Evolutionary conservation across 345 rosid genomes (phyloP), one percentile per base, ranked within the genome.

Genomic region (Citrus trifoliata): DNA sequence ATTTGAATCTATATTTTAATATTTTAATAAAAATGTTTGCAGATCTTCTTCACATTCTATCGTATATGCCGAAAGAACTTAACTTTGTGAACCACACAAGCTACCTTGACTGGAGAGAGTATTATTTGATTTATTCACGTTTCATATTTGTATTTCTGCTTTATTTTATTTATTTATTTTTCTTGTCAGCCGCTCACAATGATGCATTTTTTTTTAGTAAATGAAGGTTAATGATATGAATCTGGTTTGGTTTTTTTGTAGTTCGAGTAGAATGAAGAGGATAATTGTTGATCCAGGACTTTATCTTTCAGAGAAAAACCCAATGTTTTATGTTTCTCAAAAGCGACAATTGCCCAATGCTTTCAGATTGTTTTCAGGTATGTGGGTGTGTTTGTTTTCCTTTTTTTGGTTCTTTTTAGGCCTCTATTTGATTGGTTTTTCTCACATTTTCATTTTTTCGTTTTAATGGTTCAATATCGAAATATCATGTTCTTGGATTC

Each of bases 51-150:
- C 97, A 96, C 71, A 92, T 94, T 62, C 82, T 94, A 75, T 96
- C 99, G 1, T 89, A 90, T 85, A 85, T 94, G 84, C 97, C 97
- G 10, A 93, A 83, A 78, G 91, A 89, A 67, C 84, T 92, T 84
- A 96, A 94, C 83, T 93, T 96, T 79, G 86, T 93, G 82, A 96
- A 93, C 64, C 98, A 94, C 79, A 80, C 89, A 0, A 89, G 93
- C 88, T 90, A 96, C 89, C 87, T 94, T 87, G 99, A 97, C 79
- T 87, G 99, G 98, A 91, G 85, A 93, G 98, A 96, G 98, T 96
- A 94, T 67, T 93, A 64, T 59, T 59, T 40, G 12, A 77, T 62
- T 9, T 8, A 75, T 75, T 78, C 51, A 30, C 55, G 66, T 74
- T 25, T 35, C 25, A 28, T 55, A n/a, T 70, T 70, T 77, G 19